A percentile compares a stretch with the other conserved stretches of the same genome.
phyloP scores from a whole-genome alignment of 257 asterid genomes.

The Primulina huaijiensis region DNA sequence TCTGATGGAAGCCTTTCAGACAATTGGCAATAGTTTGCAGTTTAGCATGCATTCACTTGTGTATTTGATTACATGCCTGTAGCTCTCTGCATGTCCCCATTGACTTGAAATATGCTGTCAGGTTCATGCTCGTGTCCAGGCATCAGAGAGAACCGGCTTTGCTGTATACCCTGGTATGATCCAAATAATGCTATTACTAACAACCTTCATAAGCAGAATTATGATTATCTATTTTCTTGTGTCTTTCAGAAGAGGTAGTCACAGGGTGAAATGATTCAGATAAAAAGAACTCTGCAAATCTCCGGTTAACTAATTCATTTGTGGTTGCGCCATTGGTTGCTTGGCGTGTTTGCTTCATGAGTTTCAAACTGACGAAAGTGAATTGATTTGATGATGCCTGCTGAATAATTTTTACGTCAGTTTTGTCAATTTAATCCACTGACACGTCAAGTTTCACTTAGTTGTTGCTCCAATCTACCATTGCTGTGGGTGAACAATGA shows the following conservation, averaged over 20 bases:
- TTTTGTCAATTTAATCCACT: neutral
- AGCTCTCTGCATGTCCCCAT: slow-evolving; percentile 16
- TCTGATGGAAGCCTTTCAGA: slow-evolving; percentile 7
- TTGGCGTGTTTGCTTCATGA: neutral
- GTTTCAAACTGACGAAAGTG: neutral
- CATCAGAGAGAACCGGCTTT: slow-evolving; percentile 77
- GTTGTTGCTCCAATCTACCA: slow-evolving; percentile 1
- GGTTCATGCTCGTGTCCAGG: slow-evolving; percentile 95
- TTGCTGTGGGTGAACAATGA: neutral
- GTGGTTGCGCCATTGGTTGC: neutral
- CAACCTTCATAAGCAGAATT: slow-evolving; percentile 14
- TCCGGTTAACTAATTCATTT: neutral
- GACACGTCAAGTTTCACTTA: neutral
- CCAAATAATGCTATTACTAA: slow-evolving; percentile 23
- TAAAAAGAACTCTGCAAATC: slow-evolving; percentile 1
- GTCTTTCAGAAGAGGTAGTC: neutral
- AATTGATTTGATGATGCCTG: neutral
- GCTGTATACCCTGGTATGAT: slow-evolving; percentile 90
- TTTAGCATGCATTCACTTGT: slow-evolving; percentile 7
- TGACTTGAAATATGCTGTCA: slow-evolving; percentile 31
- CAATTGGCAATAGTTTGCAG: neutral
- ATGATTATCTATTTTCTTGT: slow-evolving; percentile 6
- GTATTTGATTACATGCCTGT: slow-evolving; percentile 19
- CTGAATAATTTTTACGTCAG: neutral
- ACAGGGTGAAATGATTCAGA: slow-evolving; percentile 14